Base-by-base conservation (phyloP, 2,329 filamentous ascomycete genomes). In the Trichoderma sp. region DNA sequence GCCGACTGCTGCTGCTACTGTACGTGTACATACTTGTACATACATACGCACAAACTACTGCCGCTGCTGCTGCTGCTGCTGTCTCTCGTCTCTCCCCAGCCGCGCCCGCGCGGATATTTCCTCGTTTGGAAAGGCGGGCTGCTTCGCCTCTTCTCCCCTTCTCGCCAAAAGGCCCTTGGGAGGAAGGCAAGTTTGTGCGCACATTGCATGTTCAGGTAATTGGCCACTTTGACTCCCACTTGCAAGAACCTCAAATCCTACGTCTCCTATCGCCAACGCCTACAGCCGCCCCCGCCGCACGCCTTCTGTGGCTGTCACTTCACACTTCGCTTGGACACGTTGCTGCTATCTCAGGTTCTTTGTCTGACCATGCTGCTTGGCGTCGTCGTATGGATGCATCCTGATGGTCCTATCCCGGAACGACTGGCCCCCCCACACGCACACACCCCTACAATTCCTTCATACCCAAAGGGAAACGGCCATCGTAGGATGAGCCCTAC, bases 21-120 rank as follows among this genome's bases (percentile, higher is more conserved):
- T 28, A 39, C 34, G 34, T 39, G 34, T 39, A 39, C 34, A 39
- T 30, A 9, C 28, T 30, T 30, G 28, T 30, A 30, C 28, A 30
- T 24, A 24, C 21, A 30, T 24, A 24, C 21, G 21, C 21, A 24
- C 3, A 24, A 24, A 24, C 34, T 39, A 39, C 12, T 39, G 34
- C 34, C 34, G 34, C 21, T 30, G 30, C 30, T 7, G 7, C 26
- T 28, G 26, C 26, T 28, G n/a, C 47, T 34, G 41, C 24, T 50
- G n/a, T 28, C 17, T 26, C 14, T 44, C 12, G 34, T 52, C 21
- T 17, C 21, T 48, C 45, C 45, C 48, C 26, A 30, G 57, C 30
- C 58, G 47, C 47, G 58, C 48, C 58, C 58, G 58, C 58, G 58
- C 58, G 21, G 58, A 43, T 61, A 61, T 61, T 61, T 61, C 58